Conservation (phyloP, 1,139 yeast species). For the Saccharomycopsis crataegensis region DNA sequence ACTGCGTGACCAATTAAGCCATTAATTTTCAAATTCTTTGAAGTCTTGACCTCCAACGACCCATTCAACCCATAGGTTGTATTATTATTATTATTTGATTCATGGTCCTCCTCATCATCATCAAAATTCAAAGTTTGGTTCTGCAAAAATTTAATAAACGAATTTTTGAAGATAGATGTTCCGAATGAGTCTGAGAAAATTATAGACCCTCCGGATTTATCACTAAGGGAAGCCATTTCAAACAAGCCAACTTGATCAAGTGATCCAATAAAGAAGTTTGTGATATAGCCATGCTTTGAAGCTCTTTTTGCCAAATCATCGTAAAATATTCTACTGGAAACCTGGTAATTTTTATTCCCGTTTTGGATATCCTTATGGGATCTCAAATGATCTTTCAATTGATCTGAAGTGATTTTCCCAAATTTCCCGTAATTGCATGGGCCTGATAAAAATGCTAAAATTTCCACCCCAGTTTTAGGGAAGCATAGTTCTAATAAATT, state of each 20-base stretch:
- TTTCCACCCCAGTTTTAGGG: conserved; percentile 50
- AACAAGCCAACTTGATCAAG: conserved; percentile 61
- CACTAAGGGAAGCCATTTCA: conserved; percentile 55
- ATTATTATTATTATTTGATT: neutral
- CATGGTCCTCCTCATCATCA: conserved; percentile 1
- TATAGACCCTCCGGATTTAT: conserved; percentile 54
- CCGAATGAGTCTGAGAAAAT: conserved; percentile 59
- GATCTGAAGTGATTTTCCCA: conserved; percentile 37
- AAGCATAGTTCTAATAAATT: conserved; percentile 41
- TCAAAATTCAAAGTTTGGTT: conserved; percentile 7
- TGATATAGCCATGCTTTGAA: conserved; percentile 44
- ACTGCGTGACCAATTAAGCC: conserved; percentile 59
- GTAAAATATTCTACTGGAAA: conserved; percentile 38
- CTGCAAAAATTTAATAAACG: conserved; percentile 40
- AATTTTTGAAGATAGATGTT: conserved; percentile 60
- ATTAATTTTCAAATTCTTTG: conserved; percentile 40
- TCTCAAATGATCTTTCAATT: conserved; percentile 46
- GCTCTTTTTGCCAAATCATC: conserved; percentile 33
- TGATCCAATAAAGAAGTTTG: conserved; percentile 54
- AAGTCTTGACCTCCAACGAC: conserved; percentile 47
- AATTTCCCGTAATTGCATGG: conserved; percentile 57
- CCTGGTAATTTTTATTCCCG: conserved; percentile 26
- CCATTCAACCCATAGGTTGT: conserved; percentile 42
- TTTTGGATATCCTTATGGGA: conserved; percentile 49
- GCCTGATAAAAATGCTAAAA: conserved; percentile 53